Evolutionary conservation across 139 green algal genomes (phyloP).

Genomic region (Axilococcus clingmanii): DNA sequence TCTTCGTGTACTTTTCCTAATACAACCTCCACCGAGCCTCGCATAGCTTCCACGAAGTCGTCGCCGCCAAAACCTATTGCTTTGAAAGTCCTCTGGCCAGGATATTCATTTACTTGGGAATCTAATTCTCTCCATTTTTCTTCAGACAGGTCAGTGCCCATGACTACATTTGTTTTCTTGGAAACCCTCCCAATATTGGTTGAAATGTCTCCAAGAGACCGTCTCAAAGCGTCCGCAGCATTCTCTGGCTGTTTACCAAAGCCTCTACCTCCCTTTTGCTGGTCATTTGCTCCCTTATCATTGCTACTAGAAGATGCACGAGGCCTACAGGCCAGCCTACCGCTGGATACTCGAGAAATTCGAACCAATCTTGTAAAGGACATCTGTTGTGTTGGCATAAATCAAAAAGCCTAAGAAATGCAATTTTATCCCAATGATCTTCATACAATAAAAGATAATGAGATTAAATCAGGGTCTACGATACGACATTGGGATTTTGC

Average conservation of each 20-base stretch:
- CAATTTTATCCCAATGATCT: no score
- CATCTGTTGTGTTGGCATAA: no score
- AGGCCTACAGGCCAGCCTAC: no score
- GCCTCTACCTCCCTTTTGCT: no score
- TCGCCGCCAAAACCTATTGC: conserved; percentile 29
- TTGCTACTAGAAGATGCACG: no score
- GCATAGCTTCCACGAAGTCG: conserved; percentile 29
- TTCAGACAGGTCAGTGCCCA: conserved; percentile 24
- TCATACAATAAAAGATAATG: no score
- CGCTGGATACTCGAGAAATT: no score
- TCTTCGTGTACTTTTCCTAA: conserved; percentile 26
- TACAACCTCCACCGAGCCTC: conserved; percentile 23
- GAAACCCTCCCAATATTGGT: conserved; percentile 5
- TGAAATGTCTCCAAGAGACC: background rate
- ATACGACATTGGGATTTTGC: no score
- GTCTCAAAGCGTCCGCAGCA: background rate
- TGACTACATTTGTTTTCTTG: conserved; percentile 28
- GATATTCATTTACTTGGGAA: conserved; percentile 38
- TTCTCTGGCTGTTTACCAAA: conserved; percentile 6
- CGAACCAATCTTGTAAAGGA: no score
- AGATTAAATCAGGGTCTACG: no score
- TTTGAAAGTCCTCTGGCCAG: conserved; percentile 33
- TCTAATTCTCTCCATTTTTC: conserved; percentile 36
- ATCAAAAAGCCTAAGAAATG: no score
- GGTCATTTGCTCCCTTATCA: no score